phyloP scores from a whole-genome alignment of 306 rosid species.

The Vachellia pachyceras region DNA sequence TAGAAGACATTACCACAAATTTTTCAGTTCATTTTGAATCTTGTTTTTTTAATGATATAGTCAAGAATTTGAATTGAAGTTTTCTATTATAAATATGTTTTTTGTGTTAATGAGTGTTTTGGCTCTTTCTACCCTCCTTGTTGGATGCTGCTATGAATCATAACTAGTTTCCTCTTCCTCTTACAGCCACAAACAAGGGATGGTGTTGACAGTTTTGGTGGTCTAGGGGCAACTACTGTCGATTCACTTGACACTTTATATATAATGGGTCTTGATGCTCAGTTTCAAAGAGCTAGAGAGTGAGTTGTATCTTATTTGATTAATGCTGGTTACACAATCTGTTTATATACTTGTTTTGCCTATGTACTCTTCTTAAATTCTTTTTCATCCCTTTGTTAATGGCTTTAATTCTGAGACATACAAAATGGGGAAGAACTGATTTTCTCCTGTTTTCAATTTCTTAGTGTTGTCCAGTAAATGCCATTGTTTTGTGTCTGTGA shows the following conservation, averaged over 20 bases:
- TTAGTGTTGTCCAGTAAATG: slow-evolving; percentile 3
- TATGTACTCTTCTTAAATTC: background rate
- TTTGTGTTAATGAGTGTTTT: slow-evolving; percentile 4
- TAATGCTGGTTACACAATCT: slow-evolving; percentile 3
- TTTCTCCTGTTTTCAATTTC: background rate
- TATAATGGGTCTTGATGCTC: slow-evolving; percentile 69
- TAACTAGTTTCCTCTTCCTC: slow-evolving; percentile 42
- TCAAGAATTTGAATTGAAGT: slow-evolving; percentile 14
- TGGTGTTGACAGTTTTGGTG: slow-evolving; percentile 62
- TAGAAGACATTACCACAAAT: slow-evolving; percentile 6
- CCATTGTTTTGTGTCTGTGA: background rate
- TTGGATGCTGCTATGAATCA: slow-evolving; percentile 18
- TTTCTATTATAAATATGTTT: slow-evolving; percentile 12
- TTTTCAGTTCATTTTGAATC: background rate
- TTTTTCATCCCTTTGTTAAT: background rate
- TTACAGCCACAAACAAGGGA: slow-evolving; percentile 58
- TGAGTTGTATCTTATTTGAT: slow-evolving; percentile 38
- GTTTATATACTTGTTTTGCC: background rate
- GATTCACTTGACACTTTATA: slow-evolving; percentile 73
- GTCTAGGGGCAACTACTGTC: slow-evolving; percentile 69
- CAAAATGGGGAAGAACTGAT: background rate
- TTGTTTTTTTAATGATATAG: slow-evolving; percentile 8
- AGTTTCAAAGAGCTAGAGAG: slow-evolving; percentile 70
- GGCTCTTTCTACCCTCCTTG: slow-evolving; percentile 15
- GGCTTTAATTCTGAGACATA: slow-evolving; percentile 13